phyloP scores from a whole-genome alignment of 768 basidiomycete genomes.

The Leccinum boreale region DNA sequence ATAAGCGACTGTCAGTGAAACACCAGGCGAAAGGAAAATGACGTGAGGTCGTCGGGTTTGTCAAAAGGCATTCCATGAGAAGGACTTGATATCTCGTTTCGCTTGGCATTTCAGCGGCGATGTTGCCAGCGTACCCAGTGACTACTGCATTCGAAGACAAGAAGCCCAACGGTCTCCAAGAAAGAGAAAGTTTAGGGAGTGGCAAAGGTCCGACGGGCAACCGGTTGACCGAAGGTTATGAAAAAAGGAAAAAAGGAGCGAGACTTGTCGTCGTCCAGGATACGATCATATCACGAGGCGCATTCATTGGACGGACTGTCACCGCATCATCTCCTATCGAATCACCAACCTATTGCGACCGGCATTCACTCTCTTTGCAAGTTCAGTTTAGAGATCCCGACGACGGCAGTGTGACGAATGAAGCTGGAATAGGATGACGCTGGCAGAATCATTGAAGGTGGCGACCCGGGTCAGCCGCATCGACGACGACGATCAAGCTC shows the following conservation, averaged over 20 bases:
- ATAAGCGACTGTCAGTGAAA: not conserved
- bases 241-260: not conserved
- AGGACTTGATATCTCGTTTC: not conserved
- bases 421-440: not conserved
- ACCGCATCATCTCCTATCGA: not conserved
- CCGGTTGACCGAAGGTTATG: not conserved
- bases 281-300: not conserved
- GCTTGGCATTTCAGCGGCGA: not conserved
- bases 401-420: not conserved
- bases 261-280: slow-evolving; percentile 1
- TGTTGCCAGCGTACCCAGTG: not conserved
- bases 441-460: not conserved
- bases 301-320: not conserved
- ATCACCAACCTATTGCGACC: not conserved
- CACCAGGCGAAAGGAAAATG: not conserved
- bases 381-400: not conserved
- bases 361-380: not conserved
- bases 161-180: not conserved
- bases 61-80: not conserved
- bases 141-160: not conserved
- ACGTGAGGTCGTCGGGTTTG: not conserved
- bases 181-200: not conserved
- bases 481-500: not conserved
- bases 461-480: not conserved
- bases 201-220: not conserved